Percentiles rank a stretch among this genome's conserved stretches.
These are phyloP conservation scores for Diaporthe humulicola DNA, from an alignment of 2,329 filamentous ascomycete genomes.

Conservation along the genomic window DNA sequence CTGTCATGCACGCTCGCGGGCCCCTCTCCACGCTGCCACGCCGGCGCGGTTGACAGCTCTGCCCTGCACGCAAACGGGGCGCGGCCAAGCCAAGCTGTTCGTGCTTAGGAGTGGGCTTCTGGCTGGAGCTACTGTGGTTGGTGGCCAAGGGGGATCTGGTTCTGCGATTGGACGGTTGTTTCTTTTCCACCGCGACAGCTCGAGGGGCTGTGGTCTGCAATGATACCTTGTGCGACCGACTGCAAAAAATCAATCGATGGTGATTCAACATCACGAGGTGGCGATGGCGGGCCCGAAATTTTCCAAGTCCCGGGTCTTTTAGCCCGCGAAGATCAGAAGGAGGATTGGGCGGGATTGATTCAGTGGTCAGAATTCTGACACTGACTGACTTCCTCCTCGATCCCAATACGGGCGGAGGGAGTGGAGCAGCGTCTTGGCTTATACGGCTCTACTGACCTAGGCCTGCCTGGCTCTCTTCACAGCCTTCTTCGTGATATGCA, in stretches of 20 bases:
- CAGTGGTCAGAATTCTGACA: not conserved
- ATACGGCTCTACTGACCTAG: conserved; percentile 9
- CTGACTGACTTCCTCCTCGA: not conserved
- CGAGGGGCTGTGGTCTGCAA: conserved; percentile 23
- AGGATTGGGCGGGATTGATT: conserved; percentile 12
- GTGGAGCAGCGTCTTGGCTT: conserved; percentile 25
- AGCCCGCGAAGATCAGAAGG: not conserved
- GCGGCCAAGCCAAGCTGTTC: conserved; percentile 26
- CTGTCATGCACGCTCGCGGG: conserved; percentile 6
- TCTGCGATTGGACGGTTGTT: conserved; percentile 6
- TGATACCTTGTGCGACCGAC: conserved; percentile 24
- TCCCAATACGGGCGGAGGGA: conserved; percentile 12
- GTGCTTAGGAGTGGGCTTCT: not conserved
- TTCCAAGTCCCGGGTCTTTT: not conserved
- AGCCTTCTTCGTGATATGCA: conserved; percentile 17
- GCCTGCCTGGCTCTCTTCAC: conserved; percentile 6
- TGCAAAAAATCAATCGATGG: not conserved
- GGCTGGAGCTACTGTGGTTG: not conserved
- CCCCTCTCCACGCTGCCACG: not conserved
- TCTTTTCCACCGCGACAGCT: not conserved
- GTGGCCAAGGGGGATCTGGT: not conserved
- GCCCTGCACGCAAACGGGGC: conserved; percentile 6
- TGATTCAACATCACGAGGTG: conserved; percentile 18
- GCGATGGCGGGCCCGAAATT: conserved; percentile 16
- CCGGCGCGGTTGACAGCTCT: conserved; percentile 15